Evolutionary conservation across 176 grass and related monocot genomes (phyloP).

Genomic region (Oryza coarctata): DNA sequence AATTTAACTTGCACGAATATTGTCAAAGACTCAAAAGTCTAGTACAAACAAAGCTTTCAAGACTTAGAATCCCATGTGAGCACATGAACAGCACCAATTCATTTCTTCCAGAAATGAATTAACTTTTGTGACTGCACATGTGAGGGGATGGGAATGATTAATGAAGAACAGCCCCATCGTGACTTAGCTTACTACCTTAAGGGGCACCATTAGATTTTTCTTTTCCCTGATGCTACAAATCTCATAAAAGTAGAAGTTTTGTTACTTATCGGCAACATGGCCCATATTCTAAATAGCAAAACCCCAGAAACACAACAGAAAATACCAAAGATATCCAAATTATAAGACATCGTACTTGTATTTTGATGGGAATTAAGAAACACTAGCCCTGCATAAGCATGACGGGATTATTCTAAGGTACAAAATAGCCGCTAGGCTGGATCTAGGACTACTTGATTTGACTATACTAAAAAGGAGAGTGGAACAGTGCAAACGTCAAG

Average conservation of each 20-base stretch:
- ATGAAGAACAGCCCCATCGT: slow-evolving; percentile 29
- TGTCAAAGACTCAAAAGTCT: slow-evolving; percentile 29
- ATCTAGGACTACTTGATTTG: slow-evolving; percentile 47
- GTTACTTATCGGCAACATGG: background rate
- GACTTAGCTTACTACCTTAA: slow-evolving; percentile 8
- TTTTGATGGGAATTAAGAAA: slow-evolving; percentile 28
- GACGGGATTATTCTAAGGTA: background rate
- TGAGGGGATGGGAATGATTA: slow-evolving; percentile 29
- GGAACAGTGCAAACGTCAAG: slow-evolving; percentile 48
- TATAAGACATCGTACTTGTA: background rate
- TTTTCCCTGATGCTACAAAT: slow-evolving; percentile 7
- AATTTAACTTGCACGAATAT: slow-evolving; percentile 30
- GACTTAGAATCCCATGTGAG: slow-evolving; percentile 56
- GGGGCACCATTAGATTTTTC: background rate
- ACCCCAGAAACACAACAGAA: background rate
- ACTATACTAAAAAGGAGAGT: slow-evolving; percentile 43
- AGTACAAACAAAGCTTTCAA: slow-evolving; percentile 34
- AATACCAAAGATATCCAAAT: background rate
- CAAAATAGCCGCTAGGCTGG: slow-evolving; percentile 35
- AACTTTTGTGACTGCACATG: slow-evolving; percentile 51
- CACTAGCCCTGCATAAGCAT: slow-evolving; percentile 12
- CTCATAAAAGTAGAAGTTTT: background rate
- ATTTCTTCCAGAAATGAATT: slow-evolving; percentile 39
- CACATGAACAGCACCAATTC: slow-evolving; percentile 54
- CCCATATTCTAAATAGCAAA: slow-evolving; percentile 23